Evolutionary conservation across 148 eudicot species (phyloP).

Genomic region (Fagopyrum tataricum): DNA sequence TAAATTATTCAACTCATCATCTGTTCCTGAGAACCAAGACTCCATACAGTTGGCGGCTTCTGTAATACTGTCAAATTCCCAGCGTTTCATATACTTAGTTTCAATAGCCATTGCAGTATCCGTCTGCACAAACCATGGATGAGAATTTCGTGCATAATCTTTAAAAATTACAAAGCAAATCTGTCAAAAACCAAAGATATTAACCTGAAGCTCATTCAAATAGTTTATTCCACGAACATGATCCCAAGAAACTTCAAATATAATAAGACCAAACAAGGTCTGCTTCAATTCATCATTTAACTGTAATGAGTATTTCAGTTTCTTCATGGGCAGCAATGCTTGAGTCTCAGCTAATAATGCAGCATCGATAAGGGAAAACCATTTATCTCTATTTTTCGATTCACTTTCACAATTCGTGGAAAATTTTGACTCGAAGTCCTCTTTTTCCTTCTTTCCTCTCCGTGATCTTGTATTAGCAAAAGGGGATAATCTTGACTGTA

Average conservation of each 20-base stretch:
- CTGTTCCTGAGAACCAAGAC: slow-evolving; percentile 78
- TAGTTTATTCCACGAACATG: slow-evolving; percentile 93
- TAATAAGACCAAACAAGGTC: slow-evolving; percentile 86
- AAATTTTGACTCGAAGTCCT: slow-evolving; percentile 31
- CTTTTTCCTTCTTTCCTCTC: slow-evolving; percentile 42
- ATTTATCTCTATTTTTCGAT: slow-evolving; percentile 37
- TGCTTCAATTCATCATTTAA: slow-evolving; percentile 64
- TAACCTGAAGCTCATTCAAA: slow-evolving; percentile 87
- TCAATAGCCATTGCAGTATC: slow-evolving; percentile 82
- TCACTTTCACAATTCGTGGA: slow-evolving; percentile 25
- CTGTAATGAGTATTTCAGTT: slow-evolving; percentile 63
- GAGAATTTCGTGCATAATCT: slow-evolving; percentile 16
- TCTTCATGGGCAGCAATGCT: slow-evolving; percentile 73
- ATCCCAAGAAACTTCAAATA: slow-evolving; percentile 83
- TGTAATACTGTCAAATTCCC: slow-evolving; percentile 84
- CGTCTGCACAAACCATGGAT: slow-evolving; percentile 36
- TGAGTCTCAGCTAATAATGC: slow-evolving; percentile 54
- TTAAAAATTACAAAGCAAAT: neutral
- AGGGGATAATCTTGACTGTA: slow-evolving; percentile 79
- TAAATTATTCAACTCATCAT: slow-evolving; percentile 36
- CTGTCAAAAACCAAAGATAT: slow-evolving; percentile 8
- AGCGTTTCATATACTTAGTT: slow-evolving; percentile 68
- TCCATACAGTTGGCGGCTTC: slow-evolving; percentile 54
- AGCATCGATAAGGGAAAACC: slow-evolving; percentile 71
- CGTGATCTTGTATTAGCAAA: slow-evolving; percentile 70